Percentiles rank a stretch among this genome's conserved stretches.
phyloP scores from a whole-genome alignment of 2,329 filamentous ascomycete genomes.

The Colletotrichum tropicicola region DNA sequence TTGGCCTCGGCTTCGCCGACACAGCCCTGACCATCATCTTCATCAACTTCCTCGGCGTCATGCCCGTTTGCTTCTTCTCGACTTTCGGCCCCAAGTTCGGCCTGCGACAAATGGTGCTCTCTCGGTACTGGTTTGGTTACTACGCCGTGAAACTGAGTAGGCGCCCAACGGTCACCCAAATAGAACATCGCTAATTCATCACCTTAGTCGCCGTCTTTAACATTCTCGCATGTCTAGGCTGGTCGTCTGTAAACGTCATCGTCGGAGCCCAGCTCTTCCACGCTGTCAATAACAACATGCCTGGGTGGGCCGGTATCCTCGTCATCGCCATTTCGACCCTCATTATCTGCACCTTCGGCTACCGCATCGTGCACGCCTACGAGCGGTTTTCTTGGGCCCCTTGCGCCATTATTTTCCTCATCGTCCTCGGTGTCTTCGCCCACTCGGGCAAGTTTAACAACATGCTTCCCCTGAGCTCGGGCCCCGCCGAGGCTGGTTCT shows the following conservation, averaged over 20 bases:
- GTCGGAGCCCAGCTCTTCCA: conserved; percentile 82
- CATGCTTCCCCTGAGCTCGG: conserved; percentile 62
- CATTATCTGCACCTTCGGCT: conserved; percentile 77
- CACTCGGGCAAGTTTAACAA: conserved; percentile 72
- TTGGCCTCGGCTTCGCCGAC: conserved; percentile 77
- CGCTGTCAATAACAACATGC: conserved; percentile 74
- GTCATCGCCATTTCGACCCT: conserved; percentile 79
- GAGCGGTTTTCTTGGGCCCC: conserved; percentile 82
- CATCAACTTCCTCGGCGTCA: conserved; percentile 77
- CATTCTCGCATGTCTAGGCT: conserved; percentile 76
- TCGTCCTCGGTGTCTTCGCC: conserved; percentile 74
- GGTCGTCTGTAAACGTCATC: conserved; percentile 81
- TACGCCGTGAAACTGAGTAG: conserved; percentile 73
- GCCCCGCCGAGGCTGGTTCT: conserved; percentile 66
- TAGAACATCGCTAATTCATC: conserved; percentile 12
- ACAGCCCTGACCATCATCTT: conserved; percentile 77
- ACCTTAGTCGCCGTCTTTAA: conserved; percentile 74
- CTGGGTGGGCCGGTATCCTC: conserved; percentile 78
- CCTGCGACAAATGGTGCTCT: conserved; percentile 82
- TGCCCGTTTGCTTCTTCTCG: conserved; percentile 80
- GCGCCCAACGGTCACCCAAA: conserved; percentile 34
- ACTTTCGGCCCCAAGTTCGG: conserved; percentile 80
- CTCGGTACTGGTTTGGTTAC: conserved; percentile 80
- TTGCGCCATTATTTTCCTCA: conserved; percentile 76
- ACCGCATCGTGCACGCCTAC: conserved; percentile 80